Evolutionary conservation across 345 rosid genomes (phyloP).

Genomic region (Rhizophora mangle): DNA sequence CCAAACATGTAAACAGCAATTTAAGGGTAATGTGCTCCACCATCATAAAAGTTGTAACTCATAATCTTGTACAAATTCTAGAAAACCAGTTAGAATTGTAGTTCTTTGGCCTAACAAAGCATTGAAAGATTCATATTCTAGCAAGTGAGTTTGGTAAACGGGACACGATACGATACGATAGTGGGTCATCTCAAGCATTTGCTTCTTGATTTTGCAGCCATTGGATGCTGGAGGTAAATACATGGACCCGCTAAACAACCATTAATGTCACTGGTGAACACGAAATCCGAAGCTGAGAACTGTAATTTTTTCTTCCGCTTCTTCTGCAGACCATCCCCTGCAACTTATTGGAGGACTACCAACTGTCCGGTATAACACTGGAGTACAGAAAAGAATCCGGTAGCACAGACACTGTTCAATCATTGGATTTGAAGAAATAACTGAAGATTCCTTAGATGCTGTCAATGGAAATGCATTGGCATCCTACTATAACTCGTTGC

Average conservation of each 20-base stretch:
- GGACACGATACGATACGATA: background rate
- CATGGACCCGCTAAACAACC: background rate
- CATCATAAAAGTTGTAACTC: too few relatives aligned
- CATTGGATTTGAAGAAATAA: background rate
- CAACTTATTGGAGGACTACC: background rate
- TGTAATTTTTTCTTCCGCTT: background rate
- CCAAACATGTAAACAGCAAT: background rate
- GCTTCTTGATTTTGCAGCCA: background rate
- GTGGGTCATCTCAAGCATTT: background rate
- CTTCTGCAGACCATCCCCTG: background rate
- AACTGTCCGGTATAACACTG: background rate
- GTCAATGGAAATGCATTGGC: background rate
- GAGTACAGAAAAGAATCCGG: background rate
- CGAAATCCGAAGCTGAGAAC: background rate
- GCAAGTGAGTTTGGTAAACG: background rate
- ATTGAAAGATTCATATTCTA: too few relatives aligned
- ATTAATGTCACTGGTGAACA: background rate
- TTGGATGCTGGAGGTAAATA: constrained; percentile 1
- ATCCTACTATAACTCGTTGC: background rate
- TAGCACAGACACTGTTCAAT: background rate
- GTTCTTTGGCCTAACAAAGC: too few relatives aligned
- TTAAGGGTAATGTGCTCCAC: background rate
- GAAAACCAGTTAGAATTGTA: too few relatives aligned
- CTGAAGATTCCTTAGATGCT: background rate
- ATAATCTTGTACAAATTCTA: too few relatives aligned